Percentiles rank a stretch among this genome's conserved stretches.
These are phyloP conservation scores for Kitagawia praeruptora DNA, from an alignment of 129 eudicot genomes.

Conservation along the genomic window DNA sequence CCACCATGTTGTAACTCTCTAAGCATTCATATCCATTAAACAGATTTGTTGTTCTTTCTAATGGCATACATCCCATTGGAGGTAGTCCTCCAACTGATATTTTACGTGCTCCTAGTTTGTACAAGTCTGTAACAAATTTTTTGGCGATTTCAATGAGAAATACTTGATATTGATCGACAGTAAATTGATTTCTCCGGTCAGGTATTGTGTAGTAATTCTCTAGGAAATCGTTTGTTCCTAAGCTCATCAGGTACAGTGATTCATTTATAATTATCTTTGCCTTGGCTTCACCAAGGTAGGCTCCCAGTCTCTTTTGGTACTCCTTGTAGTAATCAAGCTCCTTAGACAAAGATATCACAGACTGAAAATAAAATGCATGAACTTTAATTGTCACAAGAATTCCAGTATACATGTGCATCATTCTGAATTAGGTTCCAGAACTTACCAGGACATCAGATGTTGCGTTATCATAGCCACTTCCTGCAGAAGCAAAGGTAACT, in stretches of 20 bases:
- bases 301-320: constrained; percentile 32
- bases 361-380: constrained; percentile 20
- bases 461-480: constrained; percentile 10
- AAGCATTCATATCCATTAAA: constrained; percentile 7
- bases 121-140: constrained; percentile 20
- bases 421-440: not conserved
- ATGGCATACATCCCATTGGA: constrained; percentile 40
- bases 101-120: constrained; percentile 27
- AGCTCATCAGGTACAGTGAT: constrained; percentile 33
- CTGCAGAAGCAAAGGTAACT: constrained; percentile 16
- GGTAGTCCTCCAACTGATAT: constrained; percentile 24
- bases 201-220: constrained; percentile 49
- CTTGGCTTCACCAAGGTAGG: constrained; percentile 26
- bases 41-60: constrained; percentile 26
- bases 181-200: constrained; percentile 24
- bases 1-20: constrained; percentile 29
- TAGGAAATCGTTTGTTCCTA: constrained; percentile 50
- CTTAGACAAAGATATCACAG: constrained; percentile 47
- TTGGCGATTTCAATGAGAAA: constrained; percentile 33
- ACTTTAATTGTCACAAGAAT: not conserved
- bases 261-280: constrained; percentile 29
- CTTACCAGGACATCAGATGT: constrained; percentile 14
- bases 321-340: constrained; percentile 49
- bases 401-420: not conserved
- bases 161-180: constrained; percentile 33